Evolutionary conservation across 2,329 filamentous ascomycete species (phyloP), one percentile per base, ranked within the genome.

Genomic region (Magnaporthiopsis incrustans): DNA sequence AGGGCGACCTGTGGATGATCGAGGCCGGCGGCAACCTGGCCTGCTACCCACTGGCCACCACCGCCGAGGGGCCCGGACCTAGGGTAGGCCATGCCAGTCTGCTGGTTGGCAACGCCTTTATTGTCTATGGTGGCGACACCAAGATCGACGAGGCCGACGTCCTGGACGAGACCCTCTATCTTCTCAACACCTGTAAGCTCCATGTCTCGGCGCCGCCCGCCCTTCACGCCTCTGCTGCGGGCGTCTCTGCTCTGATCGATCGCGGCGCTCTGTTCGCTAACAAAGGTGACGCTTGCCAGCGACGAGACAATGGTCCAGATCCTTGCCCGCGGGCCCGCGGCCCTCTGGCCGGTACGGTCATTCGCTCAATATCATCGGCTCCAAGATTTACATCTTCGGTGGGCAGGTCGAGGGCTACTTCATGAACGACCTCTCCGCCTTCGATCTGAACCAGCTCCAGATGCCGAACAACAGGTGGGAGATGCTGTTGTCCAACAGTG

Each of bases 51-150:
- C 86, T 99, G 64, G 86, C 90, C 14, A 97, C 95, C 0, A 95
- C 92, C 0, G 90, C 92, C 26, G 95, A 99, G 76, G 95, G 95
- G 0, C 96, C 95, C 1, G 93, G 95, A 4, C 95, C 96, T 1
- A 86, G 95, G 78, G 95, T 99, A 63, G 95, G 95, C 4, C 95
- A 99, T 78, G 85, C 94, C 26, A 96, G 93, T 80, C 81, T 99
- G 71, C 82, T 99, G 22, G 95, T 99, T 63, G 96, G 96, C 65
- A 99, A 99, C 76, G 95, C 95, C 0, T 99, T 98, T 75, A 99
- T 99, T 70, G 95, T 99, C 15, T 99, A 98, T 73, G 96, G 95
- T 61, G 95, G 95, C 73, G 96, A 99, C 75, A 99, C 95, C 62
- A 99, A 99, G 77, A 89, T 97, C 73, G 92, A 97, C 64, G 95